Percentiles rank a stretch among this genome's conserved stretches.
These are phyloP conservation scores for Pseudocercospora crystallina DNA, from an alignment of 2,329 filamentous ascomycete species.

Conservation along the genomic window DNA sequence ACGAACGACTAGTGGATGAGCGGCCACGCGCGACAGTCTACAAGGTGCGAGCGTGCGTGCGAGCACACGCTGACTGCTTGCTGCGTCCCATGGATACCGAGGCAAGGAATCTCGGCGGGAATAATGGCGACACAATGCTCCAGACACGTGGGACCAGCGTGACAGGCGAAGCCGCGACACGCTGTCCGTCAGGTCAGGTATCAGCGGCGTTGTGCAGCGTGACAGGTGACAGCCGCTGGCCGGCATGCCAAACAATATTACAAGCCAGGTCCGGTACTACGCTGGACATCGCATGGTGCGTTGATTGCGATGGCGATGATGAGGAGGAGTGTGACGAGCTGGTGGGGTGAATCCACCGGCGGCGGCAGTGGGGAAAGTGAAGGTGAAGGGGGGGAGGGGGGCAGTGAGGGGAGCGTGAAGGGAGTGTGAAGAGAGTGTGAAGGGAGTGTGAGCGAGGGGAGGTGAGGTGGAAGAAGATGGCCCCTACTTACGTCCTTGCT, in stretches of 20 bases:
- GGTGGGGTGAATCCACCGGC: too few species aligned
- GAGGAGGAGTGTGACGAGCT: too few species aligned
- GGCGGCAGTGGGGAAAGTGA: too few species aligned
- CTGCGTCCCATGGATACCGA: neutral
- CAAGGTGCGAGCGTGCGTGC: neutral
- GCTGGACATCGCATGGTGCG: too few species aligned
- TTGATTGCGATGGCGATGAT: too few species aligned
- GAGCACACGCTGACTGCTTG: conserved; percentile 12
- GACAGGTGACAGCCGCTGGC: conserved; percentile 3
- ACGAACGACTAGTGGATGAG: too few species aligned
- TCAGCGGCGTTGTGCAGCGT: conserved; percentile 14
- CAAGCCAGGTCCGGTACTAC: too few species aligned
- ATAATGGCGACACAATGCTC: conserved; percentile 6
- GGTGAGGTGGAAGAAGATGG: neutral
- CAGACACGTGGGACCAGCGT: conserved; percentile 16
- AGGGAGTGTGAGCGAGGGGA: neutral
- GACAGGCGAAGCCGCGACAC: conserved; percentile 9
- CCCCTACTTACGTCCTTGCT: conserved; percentile 71
- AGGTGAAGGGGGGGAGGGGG: too few species aligned
- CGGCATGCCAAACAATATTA: too few species aligned
- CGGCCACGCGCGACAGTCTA: too few species aligned
- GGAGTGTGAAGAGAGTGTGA: too few species aligned
- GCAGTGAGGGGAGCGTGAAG: too few species aligned
- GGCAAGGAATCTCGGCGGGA: neutral
- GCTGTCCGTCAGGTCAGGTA: conserved; percentile 1